Evolutionary conservation across 1,284 basidiomycete genomes (phyloP), one percentile per base, ranked within the genome.

Genomic region (Polyporus tsugae): DNA sequence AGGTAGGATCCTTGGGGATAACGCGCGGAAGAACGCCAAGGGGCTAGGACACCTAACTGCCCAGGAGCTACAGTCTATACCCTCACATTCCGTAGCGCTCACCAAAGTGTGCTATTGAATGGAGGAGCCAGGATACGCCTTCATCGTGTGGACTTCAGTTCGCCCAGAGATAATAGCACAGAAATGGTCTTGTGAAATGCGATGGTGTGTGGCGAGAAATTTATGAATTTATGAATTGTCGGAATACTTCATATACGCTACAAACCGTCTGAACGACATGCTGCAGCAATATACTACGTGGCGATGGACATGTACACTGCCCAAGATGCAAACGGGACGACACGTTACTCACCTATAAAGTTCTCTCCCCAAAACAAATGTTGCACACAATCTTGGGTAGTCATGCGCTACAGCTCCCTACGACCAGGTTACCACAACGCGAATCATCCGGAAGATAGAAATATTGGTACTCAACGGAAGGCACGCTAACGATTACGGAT

Each of bases 381-480:
- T 6, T 15, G 13, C 13, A 53, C 15, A 9, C 29, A 33, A 25
- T 7, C n/a, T 41, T 38, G n/a, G 22, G 38, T 6, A 10, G 38
- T 13, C 22, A 15, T 25, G 38, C 38, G 3, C 38, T 25, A n/a
- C 35, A 5, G 17, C 22, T 58, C 58, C 58, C 58, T 59, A 59
- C 58, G n/a, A 25, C n/a, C 10, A 44, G 19, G 42, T 25, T 25
- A 49, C 60, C 33, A 61, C 52, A 52, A 39, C 53, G 53, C 29
- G 60, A 62, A 58, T 49, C 52, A 15, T 42, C 39, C 41, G 33
- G n/a, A 17, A 9, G 15, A 41, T 19, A 55, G 46, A 38, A 29
- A 22, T 36, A 25, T 36, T 42, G 41, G n/a, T 33, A 66, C 64
- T 66, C 55, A 66, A 33, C 64, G 38, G 41, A n/a, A 46, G 5